Evolutionary conservation across 1,284 basidiomycete species (phyloP).

Genomic region (Porodaedalea pini): DNA sequence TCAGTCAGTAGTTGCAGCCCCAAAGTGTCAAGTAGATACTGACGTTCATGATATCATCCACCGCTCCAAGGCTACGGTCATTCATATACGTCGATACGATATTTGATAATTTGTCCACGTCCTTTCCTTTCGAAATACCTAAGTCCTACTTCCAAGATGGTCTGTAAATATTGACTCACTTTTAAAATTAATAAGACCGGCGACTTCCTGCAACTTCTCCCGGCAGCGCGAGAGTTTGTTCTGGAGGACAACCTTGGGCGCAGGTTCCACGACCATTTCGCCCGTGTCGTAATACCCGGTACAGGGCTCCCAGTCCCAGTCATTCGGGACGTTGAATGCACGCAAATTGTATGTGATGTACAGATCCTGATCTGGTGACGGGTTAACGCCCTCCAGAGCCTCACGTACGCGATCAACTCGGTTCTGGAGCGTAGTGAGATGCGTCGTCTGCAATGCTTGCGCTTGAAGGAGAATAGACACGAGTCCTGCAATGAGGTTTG

Average conservation of each 20-base stretch:
- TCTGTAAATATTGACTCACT: slow-evolving; percentile 40
- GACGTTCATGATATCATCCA: slow-evolving; percentile 66
- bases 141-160: slow-evolving; percentile 17
- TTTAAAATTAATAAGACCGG: slow-evolving; percentile 53
- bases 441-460: slow-evolving; percentile 51
- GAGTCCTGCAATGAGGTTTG: slow-evolving; percentile 53
- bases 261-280: slow-evolving; percentile 58
- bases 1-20: slow-evolving; percentile 15
- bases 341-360: slow-evolving; percentile 71
- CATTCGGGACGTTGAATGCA: slow-evolving; percentile 56
- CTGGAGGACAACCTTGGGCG: slow-evolving; percentile 72
- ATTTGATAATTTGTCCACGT: slow-evolving; percentile 50
- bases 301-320: slow-evolving; percentile 77
- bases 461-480: slow-evolving; percentile 51
- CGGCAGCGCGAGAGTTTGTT: slow-evolving; percentile 65
- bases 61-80: slow-evolving; percentile 53
- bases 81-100: slow-evolving; percentile 49
- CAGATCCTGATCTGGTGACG: slow-evolving; percentile 59
- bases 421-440: slow-evolving; percentile 55
- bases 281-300: slow-evolving; percentile 66
- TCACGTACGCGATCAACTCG: slow-evolving; percentile 44
- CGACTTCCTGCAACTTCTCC: slow-evolving; percentile 57
- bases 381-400: slow-evolving; percentile 49
- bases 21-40: slow-evolving; percentile 25
- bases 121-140: slow-evolving; percentile 42